These are phyloP conservation scores for Phytopythium chamaehyphon DNA, from an alignment of 352 stramenopile species.

Conservation along the genomic window DNA sequence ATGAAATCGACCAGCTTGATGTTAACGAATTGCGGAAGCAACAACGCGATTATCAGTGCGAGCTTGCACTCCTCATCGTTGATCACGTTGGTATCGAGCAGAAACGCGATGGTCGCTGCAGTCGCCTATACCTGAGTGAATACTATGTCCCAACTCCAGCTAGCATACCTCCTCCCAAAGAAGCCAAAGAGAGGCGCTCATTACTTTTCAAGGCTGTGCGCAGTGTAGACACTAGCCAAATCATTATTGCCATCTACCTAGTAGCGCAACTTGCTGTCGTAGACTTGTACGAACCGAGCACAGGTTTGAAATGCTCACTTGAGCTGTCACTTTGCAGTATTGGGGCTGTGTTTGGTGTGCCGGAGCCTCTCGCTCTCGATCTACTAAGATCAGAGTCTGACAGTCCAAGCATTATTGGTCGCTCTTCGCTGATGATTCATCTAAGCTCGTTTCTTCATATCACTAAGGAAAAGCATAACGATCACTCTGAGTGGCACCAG, in stretches of 20 bases:
- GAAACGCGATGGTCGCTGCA: conserved; percentile 36
- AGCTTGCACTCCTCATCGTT: conserved; percentile 37
- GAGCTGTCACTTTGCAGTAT: conserved; percentile 14
- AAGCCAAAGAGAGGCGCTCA: not conserved
- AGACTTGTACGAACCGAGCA: conserved; percentile 2
- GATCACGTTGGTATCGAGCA: conserved; percentile 55
- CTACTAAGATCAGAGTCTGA: not conserved
- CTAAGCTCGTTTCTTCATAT: conserved; percentile 39
- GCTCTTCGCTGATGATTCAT: conserved; percentile 25
- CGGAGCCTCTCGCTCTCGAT: not conserved
- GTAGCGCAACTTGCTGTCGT: conserved; percentile 12
- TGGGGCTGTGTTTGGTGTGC: conserved; percentile 10
- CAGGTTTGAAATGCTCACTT: not conserved
- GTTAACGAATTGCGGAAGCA: conserved; percentile 1
- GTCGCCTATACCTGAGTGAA: conserved; percentile 48
- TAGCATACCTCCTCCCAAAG: not conserved
- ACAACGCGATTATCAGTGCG: conserved; percentile 9
- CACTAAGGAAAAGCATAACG: not conserved
- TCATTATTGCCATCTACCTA: conserved; percentile 33
- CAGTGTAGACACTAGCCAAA: conserved; percentile 23
- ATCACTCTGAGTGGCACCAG: conserved; percentile 1
- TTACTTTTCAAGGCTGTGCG: conserved; percentile 51
- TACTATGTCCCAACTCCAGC: conserved; percentile 11
- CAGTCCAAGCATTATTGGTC: not conserved
- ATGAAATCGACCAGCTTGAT: not conserved